Conservation (phyloP, 2,329 filamentous ascomycete species). For the Tothia fuscella region DNA sequence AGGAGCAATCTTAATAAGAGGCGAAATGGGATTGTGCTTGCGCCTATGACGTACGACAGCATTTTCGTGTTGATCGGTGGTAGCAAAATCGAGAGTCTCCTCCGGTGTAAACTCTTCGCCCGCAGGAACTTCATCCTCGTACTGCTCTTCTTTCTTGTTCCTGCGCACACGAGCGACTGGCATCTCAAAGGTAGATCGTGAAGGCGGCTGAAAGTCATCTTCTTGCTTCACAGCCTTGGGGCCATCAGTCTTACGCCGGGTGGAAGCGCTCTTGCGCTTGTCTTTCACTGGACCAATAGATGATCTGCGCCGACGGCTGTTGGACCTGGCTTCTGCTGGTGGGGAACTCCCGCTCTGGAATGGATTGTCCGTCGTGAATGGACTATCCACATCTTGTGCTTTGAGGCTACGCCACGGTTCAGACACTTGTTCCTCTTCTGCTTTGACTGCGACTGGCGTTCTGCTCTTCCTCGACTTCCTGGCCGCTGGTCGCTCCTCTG, state of each 20-base stretch:
- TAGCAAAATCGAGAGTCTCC: conserved; percentile 68
- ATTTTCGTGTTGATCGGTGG: conserved; percentile 15
- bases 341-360: conserved; percentile 81
- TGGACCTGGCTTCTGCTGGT: conserved; percentile 23
- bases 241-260: conserved; percentile 31
- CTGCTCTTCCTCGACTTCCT: conserved; percentile 28
- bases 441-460: conserved; percentile 30
- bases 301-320: conserved; percentile 42
- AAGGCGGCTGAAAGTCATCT: conserved; percentile 41
- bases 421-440: conserved; percentile 31
- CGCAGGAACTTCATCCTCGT: conserved; percentile 23
- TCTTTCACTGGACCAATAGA: conserved; percentile 28
- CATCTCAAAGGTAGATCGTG: conserved; percentile 48
- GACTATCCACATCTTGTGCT: conserved; percentile 49
- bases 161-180: conserved; percentile 36
- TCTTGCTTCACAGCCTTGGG: conserved; percentile 37
- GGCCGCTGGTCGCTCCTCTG: conserved; percentile 22
- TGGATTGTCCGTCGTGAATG: conserved; percentile 82
- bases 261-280: conserved; percentile 30
- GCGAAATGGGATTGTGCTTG: conserved; percentile 31
- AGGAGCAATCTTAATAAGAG: conserved; percentile 51
- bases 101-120: conserved; percentile 94
- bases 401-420: conserved; percentile 34
- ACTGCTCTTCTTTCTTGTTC: conserved; percentile 21
- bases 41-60: conserved; percentile 12